Evolutionary conservation across 139 green algal genomes (phyloP), one percentile per base, ranked within the genome.

Genomic region (Chlorella ohadii): DNA sequence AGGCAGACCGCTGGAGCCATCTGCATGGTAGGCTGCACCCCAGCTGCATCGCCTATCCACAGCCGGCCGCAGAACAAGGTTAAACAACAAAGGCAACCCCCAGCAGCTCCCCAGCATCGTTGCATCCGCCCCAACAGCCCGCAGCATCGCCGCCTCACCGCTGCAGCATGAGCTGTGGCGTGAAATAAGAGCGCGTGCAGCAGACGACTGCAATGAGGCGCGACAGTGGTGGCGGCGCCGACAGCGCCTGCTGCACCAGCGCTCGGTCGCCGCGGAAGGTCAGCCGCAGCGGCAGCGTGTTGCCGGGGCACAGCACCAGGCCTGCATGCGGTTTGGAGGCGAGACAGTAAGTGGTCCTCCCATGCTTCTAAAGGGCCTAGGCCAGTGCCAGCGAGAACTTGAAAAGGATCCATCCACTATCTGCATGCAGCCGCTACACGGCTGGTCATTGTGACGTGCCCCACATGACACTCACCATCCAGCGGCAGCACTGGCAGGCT

Each of bases 271-370:
- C 76, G 3, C 76, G 76, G 16, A 82, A 82, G 36, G 76, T 72
- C 22, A 82, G 76, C 55, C 76, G 76, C 76, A 82, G 59, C 22
- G 76, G 76, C 57, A 82, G 76, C 56, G 76, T 82, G 56, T 31
- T 57, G 59, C 76, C 76, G 27, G 76, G 76, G 59, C 76, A 82
- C 59, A 82, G 76, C 76, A 82, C 76, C 76, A 82, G 76, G 27
- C 76, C 72, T 79, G n/a, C 51, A 0, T 19, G 16, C 0, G 19
- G 9, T 51, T 51, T 51, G 44, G 44, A 16, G 44, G 44, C 6
- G 44, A 51, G 7, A 51, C 44, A 6, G 44, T 51, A 51, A 9
- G 9, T 51, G 9, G 44, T n/a, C n/a, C n/a, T n/a, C n/a, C n/a
- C n/a, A n/a, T n/a, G n/a, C n/a, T n/a, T n/a, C n/a, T n/a, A n/a